Evolutionary conservation across 805 yeast species (phyloP).

Genomic region (Hemisphaericaspora nanyangensis): DNA sequence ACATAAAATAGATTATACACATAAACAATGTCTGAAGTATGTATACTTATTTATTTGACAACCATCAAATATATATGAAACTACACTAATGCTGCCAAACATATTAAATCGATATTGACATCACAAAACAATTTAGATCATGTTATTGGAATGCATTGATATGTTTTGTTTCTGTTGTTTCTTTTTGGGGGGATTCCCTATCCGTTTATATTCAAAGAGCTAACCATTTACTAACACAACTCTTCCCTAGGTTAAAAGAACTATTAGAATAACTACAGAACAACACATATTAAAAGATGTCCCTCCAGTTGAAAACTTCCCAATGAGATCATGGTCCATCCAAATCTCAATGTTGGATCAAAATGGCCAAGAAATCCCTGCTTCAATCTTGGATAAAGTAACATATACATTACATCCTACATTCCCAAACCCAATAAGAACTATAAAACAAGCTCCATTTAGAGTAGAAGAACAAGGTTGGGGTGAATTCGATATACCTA

Average conservation of each 20-base stretch:
- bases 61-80: too few relatives aligned
- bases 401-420: slow-evolving; percentile 95
- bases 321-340: slow-evolving; percentile 92
- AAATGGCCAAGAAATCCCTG: slow-evolving; percentile 80
- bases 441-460: slow-evolving; percentile 80
- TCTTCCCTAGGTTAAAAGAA: slow-evolving; percentile 61
- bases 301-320: slow-evolving; percentile 85
- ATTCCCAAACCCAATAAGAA: slow-evolving; percentile 82
- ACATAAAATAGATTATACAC: too few relatives aligned
- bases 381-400: slow-evolving; percentile 84
- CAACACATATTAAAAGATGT: slow-evolving; percentile 79
- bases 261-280: slow-evolving; percentile 79
- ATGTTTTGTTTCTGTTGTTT: too few relatives aligned
- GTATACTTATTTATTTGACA: too few relatives aligned
- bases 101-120: too few relatives aligned
- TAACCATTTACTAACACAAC: slow-evolving; percentile 14
- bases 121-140: too few relatives aligned
- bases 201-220: too few relatives aligned
- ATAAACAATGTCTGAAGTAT: slow-evolving; percentile 9
- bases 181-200: too few relatives aligned
- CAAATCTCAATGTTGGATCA: slow-evolving; percentile 71
- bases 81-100: too few relatives aligned
- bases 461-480: slow-evolving; percentile 90
- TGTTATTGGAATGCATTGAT: too few relatives aligned
- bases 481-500: slow-evolving; percentile 94